Evolutionary conservation across 2,329 filamentous ascomycete genomes (phyloP), one percentile per base, ranked within the genome.

Genomic region (Fusarium aywerte): DNA sequence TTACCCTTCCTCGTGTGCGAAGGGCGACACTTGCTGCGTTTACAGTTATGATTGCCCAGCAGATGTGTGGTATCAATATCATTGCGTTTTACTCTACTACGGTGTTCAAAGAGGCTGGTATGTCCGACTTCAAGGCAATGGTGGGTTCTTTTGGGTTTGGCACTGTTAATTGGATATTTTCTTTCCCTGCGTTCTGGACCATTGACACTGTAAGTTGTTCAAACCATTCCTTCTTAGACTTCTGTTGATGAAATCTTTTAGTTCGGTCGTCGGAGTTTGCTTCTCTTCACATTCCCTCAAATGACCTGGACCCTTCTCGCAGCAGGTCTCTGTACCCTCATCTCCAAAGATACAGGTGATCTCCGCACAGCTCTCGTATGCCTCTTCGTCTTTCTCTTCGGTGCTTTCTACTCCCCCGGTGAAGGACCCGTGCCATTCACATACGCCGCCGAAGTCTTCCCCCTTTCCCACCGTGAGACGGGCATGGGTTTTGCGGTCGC

Each of bases 371-470:
- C 81, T 0, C 69, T 84, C 4, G 81, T 83, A 21, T 81, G 80
- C 0, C 76, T 85, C 38, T 86, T 87, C 67, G 75, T 86, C 7
- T 85, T 82, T 64, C 74, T 85, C 2, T 86, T 85, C 42, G 79
- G 79, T 1, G 80, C 79, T 3, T 75, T 81, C 60, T 81, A 80
- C 38, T 76, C 77, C 6, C 78, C 79, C n/a, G 79, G 79, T 72
- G 68, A 69, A 70, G 76, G 76, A 1, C 75, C 75, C 0, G 32
- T 78, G 1, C 74, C 75, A 1, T 76, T 63, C 15, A 73, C 83
- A n/a, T 87, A 87, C 73, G 83, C 82, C 42, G 83, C 84, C 0
- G 84, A 87, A 63, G 81, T 83, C 0, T 86, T 87, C 65, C 84
- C 84, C 1, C 75, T 86, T 7, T 85, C 83, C 2, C 84, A 86